Percentiles rank a stretch among this genome's conserved stretches.
Conservation (phyloP, 495 filamentous ascomycete species). For the Neurospora terricola region DNA sequence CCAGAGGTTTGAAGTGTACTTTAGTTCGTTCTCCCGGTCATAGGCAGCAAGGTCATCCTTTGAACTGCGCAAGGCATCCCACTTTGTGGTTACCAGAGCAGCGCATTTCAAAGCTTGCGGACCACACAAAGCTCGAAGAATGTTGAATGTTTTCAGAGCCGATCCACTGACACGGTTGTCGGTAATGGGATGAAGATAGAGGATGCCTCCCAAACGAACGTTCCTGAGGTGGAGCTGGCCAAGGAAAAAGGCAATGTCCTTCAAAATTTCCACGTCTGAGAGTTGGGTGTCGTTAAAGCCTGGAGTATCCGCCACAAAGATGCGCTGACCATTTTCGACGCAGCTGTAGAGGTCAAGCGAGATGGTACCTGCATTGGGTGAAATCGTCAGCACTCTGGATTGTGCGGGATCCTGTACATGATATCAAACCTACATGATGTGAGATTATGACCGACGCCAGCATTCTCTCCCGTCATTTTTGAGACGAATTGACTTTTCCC, state of each 20-base stretch:
- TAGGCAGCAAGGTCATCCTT: neutral
- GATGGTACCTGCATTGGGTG: neutral
- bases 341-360: neutral
- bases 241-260: conserved; percentile 28
- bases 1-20: neutral
- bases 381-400: neutral
- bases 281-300: conserved; percentile 35
- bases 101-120: neutral
- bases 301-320: conserved; percentile 32
- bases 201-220: neutral
- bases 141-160: neutral
- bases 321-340: conserved; percentile 10
- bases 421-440: conserved; percentile 13
- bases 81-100: neutral
- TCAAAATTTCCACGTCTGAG: conserved; percentile 30
- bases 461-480: conserved; percentile 10
- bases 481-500: conserved; percentile 33
- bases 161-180: neutral
- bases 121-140: neutral
- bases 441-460: conserved; percentile 15
- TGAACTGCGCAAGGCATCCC: neutral
- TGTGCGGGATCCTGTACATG: neutral
- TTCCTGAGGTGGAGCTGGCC: conserved; percentile 6
- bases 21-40: neutral
- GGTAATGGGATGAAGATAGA: conserved; percentile 2